Evolutionary conservation across 306 rosid genomes (phyloP).

Genomic region (Lablab purpureus): DNA sequence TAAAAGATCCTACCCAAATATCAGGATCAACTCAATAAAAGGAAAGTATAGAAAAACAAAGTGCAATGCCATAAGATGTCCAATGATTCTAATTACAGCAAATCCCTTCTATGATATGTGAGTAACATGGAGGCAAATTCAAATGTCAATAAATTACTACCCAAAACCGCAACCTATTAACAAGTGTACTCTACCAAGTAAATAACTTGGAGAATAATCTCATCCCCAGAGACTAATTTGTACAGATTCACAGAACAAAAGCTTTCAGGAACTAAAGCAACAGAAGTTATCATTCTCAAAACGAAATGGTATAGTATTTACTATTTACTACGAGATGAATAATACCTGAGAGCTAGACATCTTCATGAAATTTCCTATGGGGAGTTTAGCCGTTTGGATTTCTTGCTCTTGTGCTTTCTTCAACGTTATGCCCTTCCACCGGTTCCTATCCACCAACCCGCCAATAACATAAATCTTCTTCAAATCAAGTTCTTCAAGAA

Average conservation of each 20-base stretch:
- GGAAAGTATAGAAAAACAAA: conserved; percentile 6
- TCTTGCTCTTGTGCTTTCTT: conserved; percentile 91
- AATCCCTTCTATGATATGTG: neutral
- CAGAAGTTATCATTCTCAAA: neutral
- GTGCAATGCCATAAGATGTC: conserved; percentile 15
- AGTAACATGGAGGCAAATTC: neutral
- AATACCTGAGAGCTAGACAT: conserved; percentile 94
- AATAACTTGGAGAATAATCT: neutral
- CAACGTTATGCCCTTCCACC: conserved; percentile 93
- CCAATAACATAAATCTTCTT: conserved; percentile 81
- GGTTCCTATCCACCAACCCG: conserved; percentile 90
- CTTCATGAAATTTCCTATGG: conserved; percentile 80
- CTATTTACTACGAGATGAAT: conserved; percentile 21
- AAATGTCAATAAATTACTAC: neutral
- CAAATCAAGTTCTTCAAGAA: conserved; percentile 84
- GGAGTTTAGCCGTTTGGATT: conserved; percentile 91
- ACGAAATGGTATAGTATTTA: neutral
- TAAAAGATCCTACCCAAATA: neutral
- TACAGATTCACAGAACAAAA: neutral
- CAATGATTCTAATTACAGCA: neutral
- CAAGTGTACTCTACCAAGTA: neutral
- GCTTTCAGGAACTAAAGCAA: neutral
- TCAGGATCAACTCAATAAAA: neutral
- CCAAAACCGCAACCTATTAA: neutral
- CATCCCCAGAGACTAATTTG: neutral